Evolutionary conservation across 2,329 filamentous ascomycete genomes (phyloP).

Genomic region (Colletotrichum sp.): DNA sequence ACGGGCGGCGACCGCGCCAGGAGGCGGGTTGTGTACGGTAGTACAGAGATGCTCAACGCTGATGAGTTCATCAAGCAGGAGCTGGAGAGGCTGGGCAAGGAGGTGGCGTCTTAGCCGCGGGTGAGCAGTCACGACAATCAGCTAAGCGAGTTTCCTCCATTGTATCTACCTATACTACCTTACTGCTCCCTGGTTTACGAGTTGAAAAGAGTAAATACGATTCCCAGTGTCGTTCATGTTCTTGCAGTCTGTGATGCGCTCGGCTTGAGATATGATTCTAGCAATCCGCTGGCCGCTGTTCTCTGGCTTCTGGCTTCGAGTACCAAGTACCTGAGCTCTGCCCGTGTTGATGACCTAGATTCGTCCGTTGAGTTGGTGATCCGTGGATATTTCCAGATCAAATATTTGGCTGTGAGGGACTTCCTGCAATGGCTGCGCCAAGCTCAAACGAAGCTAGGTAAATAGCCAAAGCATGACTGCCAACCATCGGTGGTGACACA

Average conservation of each 20-base stretch:
- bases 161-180: not conserved
- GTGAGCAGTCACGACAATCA: not conserved
- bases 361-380: not conserved
- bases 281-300: not conserved
- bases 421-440: not conserved
- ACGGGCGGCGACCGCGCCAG: constrained; percentile 71
- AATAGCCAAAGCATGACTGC: not conserved
- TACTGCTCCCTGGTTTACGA: not conserved
- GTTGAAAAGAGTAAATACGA: not conserved
- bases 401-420: not conserved
- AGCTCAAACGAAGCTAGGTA: not conserved
- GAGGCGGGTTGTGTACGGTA: constrained; percentile 91
- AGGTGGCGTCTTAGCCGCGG: constrained; percentile 45
- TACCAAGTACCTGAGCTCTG: not conserved
- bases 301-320: not conserved
- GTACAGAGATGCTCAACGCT: constrained; percentile 80
- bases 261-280: not conserved
- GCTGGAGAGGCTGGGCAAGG: constrained; percentile 65
- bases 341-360: not conserved
- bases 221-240: not conserved
- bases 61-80: constrained; percentile 70
- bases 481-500: not conserved
- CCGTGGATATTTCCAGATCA: not conserved
- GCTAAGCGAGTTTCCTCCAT: not conserved
- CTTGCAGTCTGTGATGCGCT: not conserved